Evolutionary conservation across 805 yeast species (phyloP), one percentile per base, ranked within the genome.

Genomic region (Grigorovia yakushimaensis): DNA sequence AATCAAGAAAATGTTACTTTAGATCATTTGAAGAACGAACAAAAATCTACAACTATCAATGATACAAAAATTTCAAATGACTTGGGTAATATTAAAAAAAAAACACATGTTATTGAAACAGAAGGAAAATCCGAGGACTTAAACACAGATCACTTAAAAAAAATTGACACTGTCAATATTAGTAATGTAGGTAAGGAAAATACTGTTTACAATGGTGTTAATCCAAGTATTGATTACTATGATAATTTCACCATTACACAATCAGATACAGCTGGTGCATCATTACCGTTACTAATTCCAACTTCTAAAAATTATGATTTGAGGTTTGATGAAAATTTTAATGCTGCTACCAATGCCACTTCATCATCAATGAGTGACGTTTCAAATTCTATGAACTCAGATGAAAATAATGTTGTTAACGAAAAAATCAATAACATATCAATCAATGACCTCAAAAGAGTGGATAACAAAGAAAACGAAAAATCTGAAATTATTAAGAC

Each of bases 281-380:
- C 67, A 9, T 44, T 64, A 10, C 68, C 68, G 3, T 49, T 50
- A 13, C 49, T 57, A n/a, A 61, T 64, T 23, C 68, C 68, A 40
- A 61, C 66, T 2, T 64, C 68, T 15, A 54, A 57, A 41, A 59
- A 62, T 33, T 60, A 55, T 39, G 48, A 56, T 45, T 42, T 51
- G 24, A 56, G 64, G 47, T 45, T 27, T 35, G 43, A 45, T 40
- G 21, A 15, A 4, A 4, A 20, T 40, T 43, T 42, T 39, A 38
- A 44, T 38, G 5, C 5, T 17, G 11, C 24, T 7, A 21, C 36
- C 11, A 18, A 21, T 22, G 8, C 23, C 10, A 18, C 13, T 17
- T 2, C 5, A 3, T 24, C 38, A 18, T 19, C 41, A 7, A 7
- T 24, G 15, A 20, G 19, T 24, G 19, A 17, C 21, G 6, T 24